A percentile compares a stretch with the other conserved stretches of the same genome.
Evolutionary conservation across 768 basidiomycete genomes (phyloP).

Genomic region (Lyophyllum semitale): DNA sequence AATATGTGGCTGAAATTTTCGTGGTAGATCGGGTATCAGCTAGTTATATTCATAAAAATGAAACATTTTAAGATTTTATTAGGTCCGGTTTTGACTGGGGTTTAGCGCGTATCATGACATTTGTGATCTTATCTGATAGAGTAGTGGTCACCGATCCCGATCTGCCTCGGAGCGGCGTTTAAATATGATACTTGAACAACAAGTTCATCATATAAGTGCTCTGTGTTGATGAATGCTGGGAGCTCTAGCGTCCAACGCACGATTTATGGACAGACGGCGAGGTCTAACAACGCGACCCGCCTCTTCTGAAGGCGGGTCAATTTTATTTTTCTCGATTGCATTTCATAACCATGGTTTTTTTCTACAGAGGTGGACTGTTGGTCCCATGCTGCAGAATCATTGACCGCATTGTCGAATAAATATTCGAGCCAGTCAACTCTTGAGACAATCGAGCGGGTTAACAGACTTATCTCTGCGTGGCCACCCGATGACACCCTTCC

Average conservation of each 20-base stretch:
- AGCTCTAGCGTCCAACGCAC: slow-evolving; percentile 7
- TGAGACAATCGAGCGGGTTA: slow-evolving; percentile 72
- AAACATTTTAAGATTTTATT: too few relatives aligned
- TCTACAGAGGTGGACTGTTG: slow-evolving; percentile 73
- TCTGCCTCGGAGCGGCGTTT: slow-evolving; percentile 16
- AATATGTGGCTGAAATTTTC: too few relatives aligned
- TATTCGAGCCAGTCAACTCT: slow-evolving; percentile 49
- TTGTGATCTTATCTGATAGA: slow-evolving; percentile 13
- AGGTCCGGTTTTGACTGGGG: too few relatives aligned
- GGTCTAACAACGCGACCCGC: slow-evolving; percentile 62
- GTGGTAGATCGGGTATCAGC: too few relatives aligned
- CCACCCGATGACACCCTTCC: slow-evolving; percentile 70
- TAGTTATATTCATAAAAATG: too few relatives aligned
- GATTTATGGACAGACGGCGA: slow-evolving; percentile 68
- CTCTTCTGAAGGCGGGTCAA: slow-evolving; percentile 71
- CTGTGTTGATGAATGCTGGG: slow-evolving; percentile 17
- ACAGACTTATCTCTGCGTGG: slow-evolving; percentile 72
- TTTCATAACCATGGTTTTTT: slow-evolving; percentile 4
- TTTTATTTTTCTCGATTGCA: slow-evolving; percentile 12
- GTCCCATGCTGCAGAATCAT: slow-evolving; percentile 64
- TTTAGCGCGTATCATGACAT: background rate
- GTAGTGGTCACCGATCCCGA: slow-evolving; percentile 3
- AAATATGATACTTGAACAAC: slow-evolving; percentile 14
- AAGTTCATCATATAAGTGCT: slow-evolving; percentile 17
- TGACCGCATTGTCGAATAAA: slow-evolving; percentile 55